Percentiles rank a stretch among this genome's conserved stretches.
These are phyloP conservation scores for Hericium rajendrae DNA, from an alignment of 768 basidiomycete genomes.

Conservation along the genomic window DNA sequence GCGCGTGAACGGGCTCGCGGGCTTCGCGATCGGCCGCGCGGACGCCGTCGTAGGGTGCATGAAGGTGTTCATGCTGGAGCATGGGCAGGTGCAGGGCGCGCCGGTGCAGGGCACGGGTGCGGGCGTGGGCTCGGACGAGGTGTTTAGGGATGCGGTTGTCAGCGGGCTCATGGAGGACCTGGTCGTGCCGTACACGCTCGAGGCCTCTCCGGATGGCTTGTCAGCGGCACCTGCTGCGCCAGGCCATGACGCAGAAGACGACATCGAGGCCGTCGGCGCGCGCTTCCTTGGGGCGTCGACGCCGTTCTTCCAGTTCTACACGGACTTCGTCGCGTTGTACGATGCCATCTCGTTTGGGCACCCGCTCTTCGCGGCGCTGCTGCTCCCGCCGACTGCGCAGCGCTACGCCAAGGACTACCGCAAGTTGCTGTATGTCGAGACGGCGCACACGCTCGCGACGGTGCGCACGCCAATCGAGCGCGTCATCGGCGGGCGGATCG, in stretches of 20 bases:
- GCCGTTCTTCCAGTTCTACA: slow-evolving; percentile 92
- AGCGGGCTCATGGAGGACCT: slow-evolving; percentile 48
- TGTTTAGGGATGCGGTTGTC: slow-evolving; percentile 72
- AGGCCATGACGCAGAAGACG: slow-evolving; percentile 9
- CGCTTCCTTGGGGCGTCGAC: slow-evolving; percentile 54
- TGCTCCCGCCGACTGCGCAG: slow-evolving; percentile 72
- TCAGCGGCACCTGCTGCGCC: slow-evolving; percentile 12
- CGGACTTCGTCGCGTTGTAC: slow-evolving; percentile 85
- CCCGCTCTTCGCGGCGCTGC: slow-evolving; percentile 58
- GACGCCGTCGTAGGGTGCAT: slow-evolving; percentile 71
- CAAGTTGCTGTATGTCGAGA: slow-evolving; percentile 76
- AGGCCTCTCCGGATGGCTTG: slow-evolving; percentile 17
- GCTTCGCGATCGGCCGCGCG: slow-evolving; percentile 38
- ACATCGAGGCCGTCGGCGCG: slow-evolving; percentile 44
- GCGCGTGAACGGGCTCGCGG: slow-evolving; percentile 28
- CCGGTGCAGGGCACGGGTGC: slow-evolving; percentile 18
- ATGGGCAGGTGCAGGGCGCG: slow-evolving; percentile 42
- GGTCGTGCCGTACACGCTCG: slow-evolving; percentile 42
- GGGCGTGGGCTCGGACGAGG: slow-evolving; percentile 29
- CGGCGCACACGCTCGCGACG: slow-evolving; percentile 51
- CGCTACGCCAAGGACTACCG: slow-evolving; percentile 76
- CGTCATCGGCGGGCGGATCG: slow-evolving; percentile 42
- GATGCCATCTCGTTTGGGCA: slow-evolving; percentile 86
- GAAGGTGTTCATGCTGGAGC: slow-evolving; percentile 95
- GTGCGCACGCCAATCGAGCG: slow-evolving; percentile 42